phyloP scores from a whole-genome alignment of 768 basidiomycete genomes.

The Sutorius australiensis region DNA sequence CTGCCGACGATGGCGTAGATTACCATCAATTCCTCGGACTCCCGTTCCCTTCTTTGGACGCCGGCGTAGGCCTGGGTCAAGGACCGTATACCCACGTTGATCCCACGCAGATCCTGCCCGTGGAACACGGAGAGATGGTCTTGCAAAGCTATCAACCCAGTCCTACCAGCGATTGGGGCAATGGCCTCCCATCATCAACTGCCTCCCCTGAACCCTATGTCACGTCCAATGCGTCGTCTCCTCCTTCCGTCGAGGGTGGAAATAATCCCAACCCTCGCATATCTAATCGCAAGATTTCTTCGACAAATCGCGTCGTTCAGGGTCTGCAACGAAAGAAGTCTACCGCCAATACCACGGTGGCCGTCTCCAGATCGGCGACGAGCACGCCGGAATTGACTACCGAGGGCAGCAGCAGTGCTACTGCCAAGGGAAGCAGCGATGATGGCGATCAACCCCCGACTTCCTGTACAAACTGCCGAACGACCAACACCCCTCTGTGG shows the following conservation, averaged over 20 bases:
- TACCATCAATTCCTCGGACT: constrained; percentile 64
- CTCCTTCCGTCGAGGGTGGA: constrained; percentile 59
- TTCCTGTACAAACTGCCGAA: constrained; percentile 91
- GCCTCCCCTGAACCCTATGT: constrained; percentile 76
- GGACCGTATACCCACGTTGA: constrained; percentile 78
- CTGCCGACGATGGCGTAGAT: constrained; percentile 57
- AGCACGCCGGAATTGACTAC: constrained; percentile 62
- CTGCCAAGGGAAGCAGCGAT: constrained; percentile 46
- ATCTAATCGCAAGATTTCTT: constrained; percentile 56
- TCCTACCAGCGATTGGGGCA: constrained; percentile 82
- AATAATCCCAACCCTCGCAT: constrained; percentile 29
- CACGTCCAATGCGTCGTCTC: constrained; percentile 67
- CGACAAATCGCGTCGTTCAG: constrained; percentile 58
- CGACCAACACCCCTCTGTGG: constrained; percentile 93
- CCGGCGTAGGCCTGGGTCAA: constrained; percentile 37
- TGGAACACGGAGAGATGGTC: constrained; percentile 38
- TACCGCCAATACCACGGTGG: constrained; percentile 19
- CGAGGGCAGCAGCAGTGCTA: constrained; percentile 28
- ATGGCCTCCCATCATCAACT: constrained; percentile 63
- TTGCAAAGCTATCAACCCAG: constrained; percentile 62
- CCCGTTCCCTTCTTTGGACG: constrained; percentile 55
- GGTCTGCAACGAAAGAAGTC: constrained; percentile 55
- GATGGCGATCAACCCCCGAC: constrained; percentile 74
- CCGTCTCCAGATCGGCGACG: constrained; percentile 48
- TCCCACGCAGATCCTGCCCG: constrained; percentile 80